Conservation (phyloP, 2,329 filamentous ascomycete species). For the Diaporthe ilicicola region DNA sequence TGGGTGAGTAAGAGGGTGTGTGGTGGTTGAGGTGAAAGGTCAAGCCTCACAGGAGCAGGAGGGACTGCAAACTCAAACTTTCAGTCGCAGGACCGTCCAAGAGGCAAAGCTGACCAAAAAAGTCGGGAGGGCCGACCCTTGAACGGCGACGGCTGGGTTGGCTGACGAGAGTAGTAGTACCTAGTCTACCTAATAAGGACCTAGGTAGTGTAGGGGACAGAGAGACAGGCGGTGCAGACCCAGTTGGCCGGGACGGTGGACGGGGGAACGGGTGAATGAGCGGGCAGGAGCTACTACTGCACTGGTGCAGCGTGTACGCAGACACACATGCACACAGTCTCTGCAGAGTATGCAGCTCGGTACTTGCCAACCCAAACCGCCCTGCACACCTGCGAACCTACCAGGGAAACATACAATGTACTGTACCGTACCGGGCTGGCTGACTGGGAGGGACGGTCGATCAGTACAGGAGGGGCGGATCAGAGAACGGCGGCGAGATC, state of each 20-base stretch:
- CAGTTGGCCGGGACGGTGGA: slow-evolving; percentile 18
- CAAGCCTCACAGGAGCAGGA: background rate
- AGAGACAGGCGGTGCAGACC: slow-evolving; percentile 14
- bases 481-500: slow-evolving; percentile 9
- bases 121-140: background rate
- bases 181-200: too few species aligned
- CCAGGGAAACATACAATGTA: too few species aligned
- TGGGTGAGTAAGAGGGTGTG: background rate
- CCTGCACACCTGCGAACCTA: background rate
- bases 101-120: slow-evolving; percentile 23
- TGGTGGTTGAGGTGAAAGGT: slow-evolving; percentile 13
- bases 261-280: background rate
- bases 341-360: background rate
- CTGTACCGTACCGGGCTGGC: background rate
- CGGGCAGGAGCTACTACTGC: background rate
- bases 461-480: slow-evolving; percentile 2
- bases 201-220: background rate
- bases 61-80: slow-evolving; percentile 4
- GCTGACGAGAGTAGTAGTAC: background rate
- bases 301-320: background rate
- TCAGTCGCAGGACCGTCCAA: slow-evolving; percentile 16
- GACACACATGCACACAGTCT: background rate
- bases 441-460: background rate
- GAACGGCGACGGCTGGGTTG: background rate
- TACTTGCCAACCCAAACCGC: background rate